Conservation (phyloP, 805 yeast species). For the Wickerhamiella dianesei region DNA sequence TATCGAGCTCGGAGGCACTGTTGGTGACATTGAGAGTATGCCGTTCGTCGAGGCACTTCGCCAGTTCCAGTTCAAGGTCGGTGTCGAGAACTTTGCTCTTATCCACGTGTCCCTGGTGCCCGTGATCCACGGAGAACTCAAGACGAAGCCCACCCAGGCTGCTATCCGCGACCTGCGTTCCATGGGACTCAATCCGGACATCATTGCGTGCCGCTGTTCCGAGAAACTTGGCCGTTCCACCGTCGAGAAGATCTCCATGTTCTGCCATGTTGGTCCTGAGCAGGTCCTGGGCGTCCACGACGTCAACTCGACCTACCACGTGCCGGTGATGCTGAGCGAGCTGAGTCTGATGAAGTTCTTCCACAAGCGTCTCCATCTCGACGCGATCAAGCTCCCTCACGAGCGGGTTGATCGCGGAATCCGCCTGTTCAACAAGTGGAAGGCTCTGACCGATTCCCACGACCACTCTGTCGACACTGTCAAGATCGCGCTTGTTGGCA, state of each 20-base stretch:
- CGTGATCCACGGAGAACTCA: conserved; percentile 96
- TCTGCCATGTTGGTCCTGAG: conserved; percentile 96
- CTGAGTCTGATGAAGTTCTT: conserved; percentile 72
- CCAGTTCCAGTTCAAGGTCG: conserved; percentile 97
- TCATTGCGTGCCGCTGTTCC: conserved; percentile 95
- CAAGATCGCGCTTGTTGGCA: conserved; percentile 92
- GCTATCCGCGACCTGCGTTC: conserved; percentile 95
- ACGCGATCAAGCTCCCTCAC: conserved; percentile 32
- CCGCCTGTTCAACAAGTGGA: conserved; percentile 64
- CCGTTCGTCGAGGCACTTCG: conserved; percentile 98
- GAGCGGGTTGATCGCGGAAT: conserved; percentile 55
- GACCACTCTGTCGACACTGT: conserved; percentile 79
- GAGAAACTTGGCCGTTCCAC: conserved; percentile 68
- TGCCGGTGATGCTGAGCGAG: conserved; percentile 78
- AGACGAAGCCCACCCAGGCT: conserved; percentile 98
- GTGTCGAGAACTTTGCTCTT: conserved; percentile 82
- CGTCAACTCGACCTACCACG: conserved; percentile 93
- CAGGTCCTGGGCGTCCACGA: conserved; percentile 96
- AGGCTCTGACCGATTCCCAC: conserved; percentile 56
- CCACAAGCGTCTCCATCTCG: conserved; percentile 47
- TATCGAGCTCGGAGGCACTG: conserved; percentile 97
- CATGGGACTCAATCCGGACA: conserved; percentile 85
- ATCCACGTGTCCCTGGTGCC: conserved; percentile 96
- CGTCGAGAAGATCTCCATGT: conserved; percentile 95
- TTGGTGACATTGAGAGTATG: conserved; percentile 97